Evolutionary conservation across 352 stramenopile species (phyloP), one percentile per base, ranked within the genome.

Genomic region (Globisporangium barbulae): DNA sequence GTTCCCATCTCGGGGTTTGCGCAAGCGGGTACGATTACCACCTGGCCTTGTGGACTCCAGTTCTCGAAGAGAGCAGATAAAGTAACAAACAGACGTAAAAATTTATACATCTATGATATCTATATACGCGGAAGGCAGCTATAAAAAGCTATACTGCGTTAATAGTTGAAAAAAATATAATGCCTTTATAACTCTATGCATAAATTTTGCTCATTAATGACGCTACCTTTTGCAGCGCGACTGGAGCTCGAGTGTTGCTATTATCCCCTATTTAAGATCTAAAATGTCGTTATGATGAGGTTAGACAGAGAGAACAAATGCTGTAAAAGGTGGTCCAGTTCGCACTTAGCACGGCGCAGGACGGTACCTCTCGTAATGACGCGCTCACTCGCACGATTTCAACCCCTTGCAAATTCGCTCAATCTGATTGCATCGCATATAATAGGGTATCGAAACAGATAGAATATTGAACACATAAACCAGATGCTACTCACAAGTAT

Each of bases 1-100:
- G 55, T 61, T 61, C 53, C 25, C 55, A 42, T 53, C 41, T 19
- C 39, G 8, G 49, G 39, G 55, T 53, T 61, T 61, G 55, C 55
- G 55, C 55, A 61, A 53, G 31, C 25, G 33, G 53, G 13, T 25
- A 8, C 30, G 21, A 30, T 47, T 47, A 15, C 41, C 35, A 17
- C 37, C 54, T 50, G 21, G 25, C 17, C 17, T n/a, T 37, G 52
- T 5, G 17, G 25, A 45, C 22, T 8, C 5, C 48, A 8, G 28
- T 22, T 22, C 17, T 48, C 17, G 10, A 19, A 15, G 1, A 4
- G 4, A 44, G 22, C 22, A 21, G 3, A 4, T 31, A 3, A n/a
- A 4, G 22, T n/a, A 30, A 3, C 10, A 35, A 0, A 1, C 30
- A 21, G 15, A 37, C 30, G 3, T 13, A n/a, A 0, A 53, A 10